Evolutionary conservation across 2,329 filamentous ascomycete species (phyloP).

Genomic region (Chaetomium sp.): DNA sequence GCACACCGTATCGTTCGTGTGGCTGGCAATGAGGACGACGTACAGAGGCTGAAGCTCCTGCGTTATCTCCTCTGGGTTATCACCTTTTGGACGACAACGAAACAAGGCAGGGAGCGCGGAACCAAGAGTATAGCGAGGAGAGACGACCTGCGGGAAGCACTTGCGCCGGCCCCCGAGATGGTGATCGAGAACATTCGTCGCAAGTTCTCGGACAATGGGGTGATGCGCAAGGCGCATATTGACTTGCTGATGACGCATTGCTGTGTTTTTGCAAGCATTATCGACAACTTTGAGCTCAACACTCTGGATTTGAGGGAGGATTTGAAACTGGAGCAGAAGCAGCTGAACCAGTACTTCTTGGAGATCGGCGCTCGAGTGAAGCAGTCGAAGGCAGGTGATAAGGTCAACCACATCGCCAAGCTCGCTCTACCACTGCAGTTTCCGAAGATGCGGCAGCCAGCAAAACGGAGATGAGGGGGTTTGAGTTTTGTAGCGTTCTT

Average conservation of each 20-base stretch:
- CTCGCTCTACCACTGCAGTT: constrained; percentile 80
- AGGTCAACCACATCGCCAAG: constrained; percentile 61
- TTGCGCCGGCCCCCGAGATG: constrained; percentile 60
- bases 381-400: constrained; percentile 61
- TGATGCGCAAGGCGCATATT: constrained; percentile 70
- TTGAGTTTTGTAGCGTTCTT: background rate
- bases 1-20: constrained; percentile 61
- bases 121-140: constrained; percentile 58
- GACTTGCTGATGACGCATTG: constrained; percentile 75
- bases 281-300: constrained; percentile 75
- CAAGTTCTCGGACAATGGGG: constrained; percentile 66
- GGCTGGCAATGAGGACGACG: constrained; percentile 56
- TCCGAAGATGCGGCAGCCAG: constrained; percentile 59
- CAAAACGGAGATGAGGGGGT: constrained; percentile 32
- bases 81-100: constrained; percentile 53
- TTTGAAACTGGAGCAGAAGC: constrained; percentile 69
- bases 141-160: constrained; percentile 61
- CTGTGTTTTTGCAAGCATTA: constrained; percentile 68
- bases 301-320: constrained; percentile 71
- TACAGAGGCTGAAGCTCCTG: constrained; percentile 58
- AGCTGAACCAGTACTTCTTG: constrained; percentile 70
- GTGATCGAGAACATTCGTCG: constrained; percentile 68
- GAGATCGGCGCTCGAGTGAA: constrained; percentile 74
- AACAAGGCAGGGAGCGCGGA: constrained; percentile 50
- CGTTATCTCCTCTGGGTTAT: constrained; percentile 63